Percentiles rank a stretch among this genome's conserved stretches.
These are phyloP conservation scores for Adansonia digitata DNA, from an alignment of 345 rosid genomes.

Conservation along the genomic window DNA sequence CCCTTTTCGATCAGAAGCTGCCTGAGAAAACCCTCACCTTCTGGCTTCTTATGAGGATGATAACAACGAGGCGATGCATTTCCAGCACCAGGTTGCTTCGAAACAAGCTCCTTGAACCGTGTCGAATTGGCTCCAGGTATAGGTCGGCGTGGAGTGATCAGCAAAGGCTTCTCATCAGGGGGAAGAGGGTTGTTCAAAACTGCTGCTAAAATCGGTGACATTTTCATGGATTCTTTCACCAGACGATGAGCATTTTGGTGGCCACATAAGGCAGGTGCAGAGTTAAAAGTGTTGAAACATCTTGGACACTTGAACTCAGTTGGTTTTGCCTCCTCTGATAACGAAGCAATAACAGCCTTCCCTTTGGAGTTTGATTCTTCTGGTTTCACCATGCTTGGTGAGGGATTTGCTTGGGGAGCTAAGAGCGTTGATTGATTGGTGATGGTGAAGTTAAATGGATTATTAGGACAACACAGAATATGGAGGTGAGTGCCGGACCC, in stretches of 20 bases:
- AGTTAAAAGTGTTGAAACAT: neutral
- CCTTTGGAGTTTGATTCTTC: neutral
- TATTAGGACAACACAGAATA: too few species aligned
- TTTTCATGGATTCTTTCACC: neutral
- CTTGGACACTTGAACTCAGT: neutral
- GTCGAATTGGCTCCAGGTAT: too few species aligned
- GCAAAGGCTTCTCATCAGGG: neutral
- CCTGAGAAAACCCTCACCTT: neutral
- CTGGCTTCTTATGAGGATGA: neutral
- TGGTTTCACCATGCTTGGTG: neutral
- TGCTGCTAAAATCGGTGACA: constrained; percentile 1
- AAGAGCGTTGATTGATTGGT: neutral
- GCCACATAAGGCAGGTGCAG: neutral
- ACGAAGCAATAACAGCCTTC: neutral
- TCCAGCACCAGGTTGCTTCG: neutral
- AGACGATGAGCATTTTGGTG: constrained; percentile 7
- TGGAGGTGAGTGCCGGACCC: too few species aligned
- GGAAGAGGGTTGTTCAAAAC: constrained; percentile 7
- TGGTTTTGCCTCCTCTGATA: neutral
- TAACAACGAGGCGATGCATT: too few species aligned
- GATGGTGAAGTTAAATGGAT: too few species aligned
- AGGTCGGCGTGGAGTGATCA: neutral
- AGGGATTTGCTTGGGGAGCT: too few species aligned
- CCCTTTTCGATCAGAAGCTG: neutral
- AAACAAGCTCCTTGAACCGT: neutral